Base-by-base conservation (phyloP, 2,329 filamentous ascomycete genomes). In the Botrytis paeoniae region DNA sequence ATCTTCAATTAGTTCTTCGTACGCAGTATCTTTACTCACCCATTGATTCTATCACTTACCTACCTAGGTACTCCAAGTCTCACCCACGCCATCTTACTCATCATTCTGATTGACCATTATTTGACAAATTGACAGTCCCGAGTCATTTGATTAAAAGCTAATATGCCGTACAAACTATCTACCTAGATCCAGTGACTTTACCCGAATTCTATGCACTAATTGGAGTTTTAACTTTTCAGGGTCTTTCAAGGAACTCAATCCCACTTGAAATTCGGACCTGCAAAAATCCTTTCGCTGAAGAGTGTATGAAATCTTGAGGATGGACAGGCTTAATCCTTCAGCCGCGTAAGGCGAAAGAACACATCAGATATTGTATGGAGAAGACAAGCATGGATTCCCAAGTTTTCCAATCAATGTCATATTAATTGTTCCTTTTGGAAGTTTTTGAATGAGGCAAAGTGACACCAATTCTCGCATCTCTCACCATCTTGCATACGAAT, bases 321-420 rank as follows among this genome's bases (percentile, higher is more conserved):
- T 29, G 4, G 37, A 54, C 64, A 68, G 64, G 64, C 64, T 68
- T 68, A 57, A 68, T 68, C 64, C 64, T 68, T 68, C 35, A 68
- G 48, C 45, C 64, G 64, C 64, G 64, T 57, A 68, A 68, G 64
- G 64, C 64, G 64, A 68, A 41, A 32, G 45, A 54, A 68, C 25
- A 39, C 32, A 54, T 54, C 64, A 54, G 39, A 29, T 66, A 20
- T 39, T 16, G 25, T 63, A 14, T 32, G 39, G 18, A 64, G 41
- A 25, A 64, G 62, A 64, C 64, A 37, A 66, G 64, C 48, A 68
- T 68, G 48, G 64, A 57, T 41, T 29, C 48, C 64, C 35, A 66
- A 41, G 64, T 68, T 37, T 68, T 32, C 29, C 64, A 57, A 41
- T 41, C 64, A 57, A 9, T 39, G 25, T 39, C 25, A 20, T 63